These are phyloP conservation scores for Claviceps digitariae DNA, from an alignment of 2,329 filamentous ascomycete species.

Conservation along the genomic window DNA sequence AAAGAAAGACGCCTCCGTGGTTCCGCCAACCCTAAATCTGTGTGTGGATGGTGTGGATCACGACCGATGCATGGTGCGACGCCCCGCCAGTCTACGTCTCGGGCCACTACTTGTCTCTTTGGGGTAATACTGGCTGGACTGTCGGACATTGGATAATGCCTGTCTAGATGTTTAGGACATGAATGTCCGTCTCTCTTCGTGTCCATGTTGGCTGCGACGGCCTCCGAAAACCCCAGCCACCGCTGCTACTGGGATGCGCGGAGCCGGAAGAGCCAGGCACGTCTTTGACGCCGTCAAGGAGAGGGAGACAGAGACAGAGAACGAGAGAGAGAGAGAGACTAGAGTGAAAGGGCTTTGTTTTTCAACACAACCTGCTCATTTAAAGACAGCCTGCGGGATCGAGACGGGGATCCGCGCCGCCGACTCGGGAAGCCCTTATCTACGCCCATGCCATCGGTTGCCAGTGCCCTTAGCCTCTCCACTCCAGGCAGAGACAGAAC, in stretches of 20 bases:
- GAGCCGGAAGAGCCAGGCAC: too few relatives aligned
- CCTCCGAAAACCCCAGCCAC: too few relatives aligned
- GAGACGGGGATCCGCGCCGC: slow-evolving; percentile 4
- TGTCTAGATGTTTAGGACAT: too few relatives aligned
- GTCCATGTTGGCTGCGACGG: too few relatives aligned
- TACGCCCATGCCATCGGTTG: background rate
- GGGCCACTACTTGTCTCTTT: too few relatives aligned
- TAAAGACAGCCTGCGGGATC: background rate
- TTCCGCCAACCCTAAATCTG: background rate
- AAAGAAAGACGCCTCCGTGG: background rate
- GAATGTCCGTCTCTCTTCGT: too few relatives aligned
- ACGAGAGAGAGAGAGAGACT: too few relatives aligned
- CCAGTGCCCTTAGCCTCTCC: background rate
- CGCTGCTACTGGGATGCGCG: too few relatives aligned
- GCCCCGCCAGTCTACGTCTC: background rate
- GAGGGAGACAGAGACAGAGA: background rate
- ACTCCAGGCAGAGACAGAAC: background rate
- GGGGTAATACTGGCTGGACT: too few relatives aligned
- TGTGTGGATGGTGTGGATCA: background rate
- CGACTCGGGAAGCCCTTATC: slow-evolving; percentile 3
- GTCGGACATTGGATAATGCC: too few relatives aligned
- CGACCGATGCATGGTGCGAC: background rate
- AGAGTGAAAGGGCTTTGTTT: too few relatives aligned
- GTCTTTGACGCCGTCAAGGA: too few relatives aligned
- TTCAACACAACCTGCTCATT: background rate